Base-by-base conservation (phyloP, 2,329 filamentous ascomycete genomes). In the Colletotrichum filicis region DNA sequence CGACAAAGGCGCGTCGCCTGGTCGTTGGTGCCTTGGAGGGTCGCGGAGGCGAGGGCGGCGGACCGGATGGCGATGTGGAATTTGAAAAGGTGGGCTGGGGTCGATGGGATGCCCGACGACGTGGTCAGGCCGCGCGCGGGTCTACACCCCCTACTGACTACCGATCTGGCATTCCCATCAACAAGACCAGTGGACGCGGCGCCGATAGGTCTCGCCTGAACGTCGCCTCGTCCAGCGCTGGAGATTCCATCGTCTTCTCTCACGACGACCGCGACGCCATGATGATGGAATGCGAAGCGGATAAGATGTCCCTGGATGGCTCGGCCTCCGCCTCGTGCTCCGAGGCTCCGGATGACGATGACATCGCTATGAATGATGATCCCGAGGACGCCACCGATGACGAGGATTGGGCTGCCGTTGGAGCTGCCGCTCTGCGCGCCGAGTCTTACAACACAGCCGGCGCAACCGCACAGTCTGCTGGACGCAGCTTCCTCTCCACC, bases 1-100 rank as follows among this genome's bases (percentile, higher is more conserved):
- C 95, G 67, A 93, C 94, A 72, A 98, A 98, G 86, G 95, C 97
- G 57, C 91, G 97, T 78, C 91, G 96, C 82, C 86, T 98, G 72
- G 95, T 98, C 5, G 96, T 98, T n/a, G 93, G 93, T 72, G 96
- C 95, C 73, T 85, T 98, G 76, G 96, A 98, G 85, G 93, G 94
- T 78, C 92, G 94, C 77, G 89, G 89, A 75, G 83, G 84, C 68
- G 88, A 91, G 75, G 88, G 88, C 72, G 90, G 91, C 74, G 89
- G 90, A 69, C 80, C 89, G 74, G 87, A 92, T 74, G 92, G 92
- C 76, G 92, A 94, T 77, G 92, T 97, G 78, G 89, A 92, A 80
- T 98, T 97, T 80, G 94, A 97, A 82, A 98, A 98, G 87, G 95
- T 98, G 72, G 96, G 96, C 79, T 98, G 96, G 96, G 97, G 97